Percentiles rank a stretch among this genome's conserved stretches.
Evolutionary conservation across 2,329 filamentous ascomycete genomes (phyloP).

Genomic region (Diaporthe amygdali): DNA sequence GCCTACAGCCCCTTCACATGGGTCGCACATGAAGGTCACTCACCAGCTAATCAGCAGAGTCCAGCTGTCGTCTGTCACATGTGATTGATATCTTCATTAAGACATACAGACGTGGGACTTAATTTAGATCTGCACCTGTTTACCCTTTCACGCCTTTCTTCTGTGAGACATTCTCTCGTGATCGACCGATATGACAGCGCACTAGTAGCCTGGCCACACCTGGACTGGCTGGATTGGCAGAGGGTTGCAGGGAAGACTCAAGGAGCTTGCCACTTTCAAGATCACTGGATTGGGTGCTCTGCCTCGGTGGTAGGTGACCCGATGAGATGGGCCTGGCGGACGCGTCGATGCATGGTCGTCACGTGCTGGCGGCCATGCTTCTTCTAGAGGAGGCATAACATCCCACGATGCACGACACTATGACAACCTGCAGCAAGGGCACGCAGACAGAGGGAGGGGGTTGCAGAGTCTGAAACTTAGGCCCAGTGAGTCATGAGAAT

Average conservation of each 20-base stretch:
- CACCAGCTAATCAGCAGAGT: rapidly evolving
- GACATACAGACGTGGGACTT: background rate
- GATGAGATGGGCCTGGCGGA: background rate
- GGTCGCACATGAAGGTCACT: no score
- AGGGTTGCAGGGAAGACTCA: no score
- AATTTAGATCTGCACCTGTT: background rate
- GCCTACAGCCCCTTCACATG: background rate
- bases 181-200: background rate
- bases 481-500: background rate
- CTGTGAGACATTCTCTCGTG: background rate
- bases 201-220: no score
- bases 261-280: background rate
- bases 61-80: background rate
- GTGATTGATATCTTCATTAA: background rate
- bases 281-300: background rate
- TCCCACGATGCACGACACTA: background rate
- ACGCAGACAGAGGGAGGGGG: rapidly evolving
- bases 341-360: background rate
- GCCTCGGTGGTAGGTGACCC: no score
- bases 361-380: background rate
- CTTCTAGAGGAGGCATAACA: background rate
- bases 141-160: background rate
- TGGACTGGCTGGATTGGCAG: no score
- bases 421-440: background rate
- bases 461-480: background rate